Evolutionary conservation across 1,139 yeast genomes (phyloP), one percentile per base, ranked within the genome.

Genomic region (Geotrichum carabidarum): DNA sequence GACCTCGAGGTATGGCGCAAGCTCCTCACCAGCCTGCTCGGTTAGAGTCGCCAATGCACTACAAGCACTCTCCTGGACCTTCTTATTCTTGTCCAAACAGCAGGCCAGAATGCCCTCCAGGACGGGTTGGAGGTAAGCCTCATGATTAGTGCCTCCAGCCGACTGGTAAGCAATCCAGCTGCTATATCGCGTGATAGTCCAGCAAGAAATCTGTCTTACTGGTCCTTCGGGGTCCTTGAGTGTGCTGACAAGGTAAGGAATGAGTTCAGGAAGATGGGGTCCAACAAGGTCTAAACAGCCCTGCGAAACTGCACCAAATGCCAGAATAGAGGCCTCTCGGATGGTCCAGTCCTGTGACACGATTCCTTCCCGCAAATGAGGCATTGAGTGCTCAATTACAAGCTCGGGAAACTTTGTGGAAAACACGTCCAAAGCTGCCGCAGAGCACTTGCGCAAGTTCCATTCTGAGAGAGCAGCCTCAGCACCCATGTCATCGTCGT

Each of bases 41-140:
- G 91, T 82, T 59, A 90, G 86, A 52, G 84, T 83, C 0, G 96
- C 85, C 52, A 93, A 78, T 8, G 96, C 88, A 45, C 93, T 82
- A 65, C 96, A 88, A 1, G 96, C 97, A 52, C 96, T 86, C 65
- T 90, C 95, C 72, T 94, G 99, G 15, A 93, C 99, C 59, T 86
- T 88, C 67, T 91, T 91, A 73, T 89, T 89, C 55, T 76, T 77
- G 69, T 93, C 98, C 62, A 89, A 74, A 36, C 88, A 83, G 69
- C 94, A 85, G 51, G 71, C 73, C 65, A 93, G 77, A 50, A 93
- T 78, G 1, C 94, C 81, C 64, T 86, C 83, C 60, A 93, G 76
- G 0, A 94, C 88, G 2, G 95, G 94, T 52, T 57, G 54, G 55
- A 79, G 75, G 66, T 87, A 84, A 12, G 32, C n/a, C 17, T 90